Conservation (phyloP, 805 yeast genomes). For the Metschnikowia gruessii region DNA sequence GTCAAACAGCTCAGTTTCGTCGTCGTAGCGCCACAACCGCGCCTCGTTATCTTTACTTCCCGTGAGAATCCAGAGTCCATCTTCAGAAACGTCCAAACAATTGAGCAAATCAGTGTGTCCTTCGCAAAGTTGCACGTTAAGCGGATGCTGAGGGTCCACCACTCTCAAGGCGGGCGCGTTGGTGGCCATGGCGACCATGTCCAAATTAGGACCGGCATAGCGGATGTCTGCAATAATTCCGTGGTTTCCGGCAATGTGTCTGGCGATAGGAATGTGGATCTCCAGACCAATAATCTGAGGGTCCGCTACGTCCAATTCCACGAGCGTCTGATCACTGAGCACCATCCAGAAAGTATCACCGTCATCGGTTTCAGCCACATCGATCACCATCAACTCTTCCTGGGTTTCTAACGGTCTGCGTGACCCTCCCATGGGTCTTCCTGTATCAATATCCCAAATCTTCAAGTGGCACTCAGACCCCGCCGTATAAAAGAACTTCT, state of each 20-base stretch:
- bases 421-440: constrained; percentile 45
- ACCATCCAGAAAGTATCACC: constrained; percentile 46
- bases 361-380: constrained; percentile 44
- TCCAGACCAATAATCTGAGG: constrained; percentile 22
- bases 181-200: constrained; percentile 79
- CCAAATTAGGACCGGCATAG: constrained; percentile 61
- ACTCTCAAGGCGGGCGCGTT: constrained; percentile 87
- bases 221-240: constrained; percentile 92
- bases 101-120: constrained; percentile 88
- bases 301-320: constrained; percentile 38
- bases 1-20: constrained; percentile 35
- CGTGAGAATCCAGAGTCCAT: constrained; percentile 88
- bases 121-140: constrained; percentile 62
- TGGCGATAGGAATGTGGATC: constrained; percentile 38
- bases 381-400: constrained; percentile 73
- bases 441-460: constrained; percentile 57
- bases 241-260: constrained; percentile 85
- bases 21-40: constrained; percentile 71
- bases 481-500: constrained; percentile 58
- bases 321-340: constrained; percentile 81
- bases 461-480: constrained; percentile 73
- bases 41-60: constrained; percentile 89
- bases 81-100: constrained; percentile 69
- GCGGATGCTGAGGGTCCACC: constrained; percentile 56
- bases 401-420: constrained; percentile 51